Evolutionary conservation across 2,329 filamentous ascomycete species (phyloP).

Genomic region (Didymosphaeria variabile): DNA sequence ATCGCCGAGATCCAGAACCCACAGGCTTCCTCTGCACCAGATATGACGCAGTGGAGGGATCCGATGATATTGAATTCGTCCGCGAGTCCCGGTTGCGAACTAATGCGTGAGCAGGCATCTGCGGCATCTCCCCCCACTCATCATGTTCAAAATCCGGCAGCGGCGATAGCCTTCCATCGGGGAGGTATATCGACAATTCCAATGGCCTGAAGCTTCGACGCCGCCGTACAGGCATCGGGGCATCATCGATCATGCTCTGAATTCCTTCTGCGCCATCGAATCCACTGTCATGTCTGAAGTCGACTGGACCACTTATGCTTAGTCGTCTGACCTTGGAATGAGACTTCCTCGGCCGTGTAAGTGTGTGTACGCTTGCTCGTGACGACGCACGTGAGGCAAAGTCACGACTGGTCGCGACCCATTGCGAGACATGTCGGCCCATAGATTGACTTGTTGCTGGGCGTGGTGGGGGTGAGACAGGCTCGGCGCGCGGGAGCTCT

Average conservation of each 20-base stretch:
- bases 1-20: constrained; percentile 37
- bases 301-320: constrained; percentile 47
- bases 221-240: constrained; percentile 40
- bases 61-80: constrained; percentile 39
- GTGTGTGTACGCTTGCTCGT: constrained; percentile 42
- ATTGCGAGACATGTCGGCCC: constrained; percentile 48
- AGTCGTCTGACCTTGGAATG: constrained; percentile 30
- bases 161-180: constrained; percentile 47
- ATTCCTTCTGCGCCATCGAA: constrained; percentile 40
- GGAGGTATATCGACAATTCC: constrained; percentile 51
- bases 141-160: constrained; percentile 49
- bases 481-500: constrained; percentile 40
- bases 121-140: constrained; percentile 40
- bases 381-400: constrained; percentile 48
- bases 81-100: constrained; percentile 43
- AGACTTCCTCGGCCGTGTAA: constrained; percentile 32
- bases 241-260: constrained; percentile 45
- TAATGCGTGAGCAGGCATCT: constrained; percentile 44
- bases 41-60: constrained; percentile 34
- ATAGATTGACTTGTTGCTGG: constrained; percentile 48
- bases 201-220: constrained; percentile 50
- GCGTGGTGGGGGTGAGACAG: constrained; percentile 37
- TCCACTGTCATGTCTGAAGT: constrained; percentile 48
- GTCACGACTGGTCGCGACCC: constrained; percentile 45
- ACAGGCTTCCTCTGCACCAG: constrained; percentile 47